A percentile compares a stretch with the other conserved stretches of the same genome.
Conservation (phyloP, 2,329 filamentous ascomycete genomes). For the Colletotrichum sp. region DNA sequence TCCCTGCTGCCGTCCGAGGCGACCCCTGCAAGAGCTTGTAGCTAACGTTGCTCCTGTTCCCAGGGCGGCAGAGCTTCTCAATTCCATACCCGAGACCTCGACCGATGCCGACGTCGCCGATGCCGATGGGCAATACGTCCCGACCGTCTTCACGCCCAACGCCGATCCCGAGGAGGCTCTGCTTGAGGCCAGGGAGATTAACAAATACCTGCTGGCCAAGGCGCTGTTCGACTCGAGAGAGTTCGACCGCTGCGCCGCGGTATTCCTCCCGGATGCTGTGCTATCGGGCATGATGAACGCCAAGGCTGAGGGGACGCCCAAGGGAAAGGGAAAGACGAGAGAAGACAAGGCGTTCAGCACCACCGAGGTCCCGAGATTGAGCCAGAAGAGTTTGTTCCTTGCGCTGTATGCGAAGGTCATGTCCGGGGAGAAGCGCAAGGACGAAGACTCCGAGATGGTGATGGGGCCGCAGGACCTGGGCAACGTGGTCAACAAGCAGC, state of each 20-base stretch:
- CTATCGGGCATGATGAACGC: constrained; percentile 69
- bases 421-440: constrained; percentile 92
- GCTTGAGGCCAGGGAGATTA: constrained; percentile 79
- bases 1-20: background rate
- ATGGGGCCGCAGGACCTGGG: constrained; percentile 91
- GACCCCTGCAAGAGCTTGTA: background rate
- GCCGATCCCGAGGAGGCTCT: constrained; percentile 74
- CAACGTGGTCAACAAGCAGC: constrained; percentile 82
- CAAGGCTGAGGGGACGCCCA: constrained; percentile 47
- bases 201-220: constrained; percentile 88
- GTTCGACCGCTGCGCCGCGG: constrained; percentile 89
- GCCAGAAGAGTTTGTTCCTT: constrained; percentile 91
- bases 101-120: constrained; percentile 58
- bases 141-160: constrained; percentile 58
- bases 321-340: constrained; percentile 65
- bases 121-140: constrained; percentile 42
- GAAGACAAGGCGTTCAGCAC: constrained; percentile 24
- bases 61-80: constrained; percentile 94
- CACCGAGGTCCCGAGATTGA: constrained; percentile 62
- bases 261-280: constrained; percentile 83
- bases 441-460: constrained; percentile 97
- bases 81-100: constrained; percentile 71
- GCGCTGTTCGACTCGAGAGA: constrained; percentile 95
- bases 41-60: constrained; percentile 13
- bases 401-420: constrained; percentile 92